These are phyloP conservation scores for Phytophthora boehmeriae DNA, from an alignment of 352 stramenopile species.

Conservation along the genomic window DNA sequence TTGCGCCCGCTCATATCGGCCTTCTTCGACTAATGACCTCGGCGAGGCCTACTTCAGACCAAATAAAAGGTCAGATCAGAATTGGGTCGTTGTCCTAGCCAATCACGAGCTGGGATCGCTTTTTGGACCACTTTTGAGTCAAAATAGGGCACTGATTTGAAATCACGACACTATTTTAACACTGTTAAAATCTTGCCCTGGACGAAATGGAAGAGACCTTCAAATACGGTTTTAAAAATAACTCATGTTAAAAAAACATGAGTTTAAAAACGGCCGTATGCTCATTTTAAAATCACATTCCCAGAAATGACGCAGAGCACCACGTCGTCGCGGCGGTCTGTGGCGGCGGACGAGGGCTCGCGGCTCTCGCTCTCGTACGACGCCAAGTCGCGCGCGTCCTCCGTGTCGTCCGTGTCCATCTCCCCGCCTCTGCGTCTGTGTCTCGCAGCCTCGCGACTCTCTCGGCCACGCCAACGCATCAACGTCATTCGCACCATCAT, in stretches of 20 bases:
- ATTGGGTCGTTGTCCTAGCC: too few relatives aligned
- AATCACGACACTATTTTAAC: not conserved
- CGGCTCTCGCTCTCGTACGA: slow-evolving; percentile 18
- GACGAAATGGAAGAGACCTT: too few relatives aligned
- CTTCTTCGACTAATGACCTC: too few relatives aligned
- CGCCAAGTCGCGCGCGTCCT: slow-evolving; percentile 31
- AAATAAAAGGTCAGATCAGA: too few relatives aligned
- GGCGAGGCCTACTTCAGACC: too few relatives aligned
- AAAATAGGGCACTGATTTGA: too few relatives aligned
- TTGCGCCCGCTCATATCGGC: slow-evolving; percentile 29
- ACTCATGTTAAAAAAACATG: too few relatives aligned
- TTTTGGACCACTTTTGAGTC: too few relatives aligned
- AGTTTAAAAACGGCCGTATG: too few relatives aligned
- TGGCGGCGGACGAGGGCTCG: slow-evolving; percentile 16
- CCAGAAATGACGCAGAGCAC: not conserved
- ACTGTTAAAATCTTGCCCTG: not conserved
- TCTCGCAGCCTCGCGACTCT: slow-evolving; percentile 22
- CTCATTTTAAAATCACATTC: too few relatives aligned
- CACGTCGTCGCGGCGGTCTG: slow-evolving; percentile 14
- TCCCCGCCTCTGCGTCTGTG: slow-evolving; percentile 18
- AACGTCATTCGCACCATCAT: not conserved
- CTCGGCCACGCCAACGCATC: not conserved
- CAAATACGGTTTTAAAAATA: too few relatives aligned
- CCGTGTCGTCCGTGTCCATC: slow-evolving; percentile 24
- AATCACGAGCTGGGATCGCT: too few relatives aligned